A percentile compares a stretch with the other conserved stretches of the same genome.
These are phyloP conservation scores for Apiospora koreana DNA, from an alignment of 2,329 filamentous ascomycete species.

Conservation along the genomic window DNA sequence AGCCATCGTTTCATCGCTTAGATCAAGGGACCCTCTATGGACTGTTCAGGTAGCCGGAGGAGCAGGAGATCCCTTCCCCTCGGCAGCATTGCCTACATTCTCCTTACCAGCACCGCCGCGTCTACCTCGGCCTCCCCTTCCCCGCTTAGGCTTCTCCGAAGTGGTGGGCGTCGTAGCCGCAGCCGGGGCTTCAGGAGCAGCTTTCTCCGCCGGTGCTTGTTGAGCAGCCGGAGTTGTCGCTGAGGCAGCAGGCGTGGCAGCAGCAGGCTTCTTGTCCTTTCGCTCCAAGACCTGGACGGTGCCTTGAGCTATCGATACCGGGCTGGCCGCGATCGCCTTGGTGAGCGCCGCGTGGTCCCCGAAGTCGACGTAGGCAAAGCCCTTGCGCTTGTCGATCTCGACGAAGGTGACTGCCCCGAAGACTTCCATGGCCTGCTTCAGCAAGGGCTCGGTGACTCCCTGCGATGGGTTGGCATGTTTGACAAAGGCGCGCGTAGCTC, in stretches of 20 bases:
- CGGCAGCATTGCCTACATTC: not conserved
- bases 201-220: conserved; percentile 2
- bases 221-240: not conserved
- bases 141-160: conserved; percentile 31
- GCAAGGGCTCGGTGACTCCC: conserved; percentile 80
- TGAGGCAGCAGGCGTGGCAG: not conserved
- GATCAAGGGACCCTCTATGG: not conserved
- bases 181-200: conserved; percentile 19
- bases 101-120: conserved; percentile 23
- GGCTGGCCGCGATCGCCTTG: conserved; percentile 80
- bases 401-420: conserved; percentile 79
- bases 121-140: conserved; percentile 31
- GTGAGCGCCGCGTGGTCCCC: conserved; percentile 69
- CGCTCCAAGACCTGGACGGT: conserved; percentile 85
- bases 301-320: conserved; percentile 79
- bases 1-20: not conserved
- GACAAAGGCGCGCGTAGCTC: conserved; percentile 69
- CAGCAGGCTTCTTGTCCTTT: conserved; percentile 55
- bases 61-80: not conserved
- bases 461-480: conserved; percentile 88
- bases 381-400: conserved; percentile 93
- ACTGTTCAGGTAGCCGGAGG: not conserved
- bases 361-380: conserved; percentile 93
- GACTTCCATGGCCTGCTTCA: conserved; percentile 71
- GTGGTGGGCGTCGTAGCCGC: conserved; percentile 22